These are phyloP conservation scores for Exophiala dermatitidis DNA, from an alignment of 2,329 filamentous ascomycete species.

Conservation along the genomic window DNA sequence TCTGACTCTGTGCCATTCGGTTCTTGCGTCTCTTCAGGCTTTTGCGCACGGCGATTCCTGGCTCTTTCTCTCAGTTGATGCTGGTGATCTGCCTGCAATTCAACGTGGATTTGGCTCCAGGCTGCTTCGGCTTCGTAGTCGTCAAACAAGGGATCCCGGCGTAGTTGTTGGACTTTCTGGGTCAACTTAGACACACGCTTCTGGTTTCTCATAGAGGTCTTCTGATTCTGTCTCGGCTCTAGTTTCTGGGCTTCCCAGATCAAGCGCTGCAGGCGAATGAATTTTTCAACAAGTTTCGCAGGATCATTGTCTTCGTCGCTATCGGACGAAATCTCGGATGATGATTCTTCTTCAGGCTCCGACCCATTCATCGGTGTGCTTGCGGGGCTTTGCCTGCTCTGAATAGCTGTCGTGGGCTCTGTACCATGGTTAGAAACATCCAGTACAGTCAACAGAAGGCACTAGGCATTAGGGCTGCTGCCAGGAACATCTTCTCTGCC, in stretches of 20 bases:
- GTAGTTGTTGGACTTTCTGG: conserved; percentile 67
- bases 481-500: background rate
- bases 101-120: conserved; percentile 56
- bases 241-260: conserved; percentile 55
- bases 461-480: background rate
- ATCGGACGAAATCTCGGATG: conserved; percentile 1
- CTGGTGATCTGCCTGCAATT: conserved; percentile 51
- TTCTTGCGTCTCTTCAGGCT: background rate
- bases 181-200: conserved; percentile 55
- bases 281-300: conserved; percentile 66
- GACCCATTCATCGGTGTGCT: conserved; percentile 9
- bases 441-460: background rate
- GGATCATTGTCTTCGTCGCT: conserved; percentile 37
- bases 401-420: conserved; percentile 11
- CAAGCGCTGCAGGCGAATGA: conserved; percentile 65
- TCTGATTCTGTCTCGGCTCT: conserved; percentile 33
- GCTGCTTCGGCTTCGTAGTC: conserved; percentile 55
- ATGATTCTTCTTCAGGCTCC: conserved; percentile 13
- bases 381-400: conserved; percentile 15
- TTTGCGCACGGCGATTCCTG: conserved; percentile 21
- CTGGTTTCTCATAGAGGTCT: conserved; percentile 42
- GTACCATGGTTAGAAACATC: conserved; percentile 6
- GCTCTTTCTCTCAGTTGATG: conserved; percentile 31
- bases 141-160: conserved; percentile 71
- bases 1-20: background rate